Percentiles rank a stretch among this genome's conserved stretches.
Evolutionary conservation across 495 filamentous ascomycete species (phyloP).

Genomic region (Gamarada debralockiae): DNA sequence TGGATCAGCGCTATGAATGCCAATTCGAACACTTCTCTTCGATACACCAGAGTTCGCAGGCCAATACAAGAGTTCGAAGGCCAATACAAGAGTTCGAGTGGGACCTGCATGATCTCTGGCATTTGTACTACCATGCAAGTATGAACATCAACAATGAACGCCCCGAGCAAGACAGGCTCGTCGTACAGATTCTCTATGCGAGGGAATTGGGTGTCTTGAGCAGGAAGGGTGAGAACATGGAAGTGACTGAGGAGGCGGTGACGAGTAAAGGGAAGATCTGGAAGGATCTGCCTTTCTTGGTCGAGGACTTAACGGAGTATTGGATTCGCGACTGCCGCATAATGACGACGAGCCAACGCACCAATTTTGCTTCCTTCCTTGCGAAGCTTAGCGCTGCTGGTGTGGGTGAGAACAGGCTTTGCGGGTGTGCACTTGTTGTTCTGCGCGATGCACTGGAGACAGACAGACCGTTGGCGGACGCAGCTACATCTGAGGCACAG

Average conservation of each 20-base stretch:
- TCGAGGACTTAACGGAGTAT: not conserved
- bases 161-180: not conserved
- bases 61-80: too few relatives aligned
- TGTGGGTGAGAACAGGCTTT: not conserved
- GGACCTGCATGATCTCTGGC: not conserved
- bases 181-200: not conserved
- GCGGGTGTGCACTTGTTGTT: conserved; percentile 20
- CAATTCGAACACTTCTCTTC: too few relatives aligned
- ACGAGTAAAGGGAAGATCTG: not conserved
- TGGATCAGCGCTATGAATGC: too few relatives aligned
- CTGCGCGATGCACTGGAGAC: conserved; percentile 19
- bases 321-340: not conserved
- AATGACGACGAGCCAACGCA: not conserved
- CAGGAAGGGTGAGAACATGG: not conserved
- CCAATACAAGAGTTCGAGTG: not conserved
- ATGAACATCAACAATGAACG: not conserved
- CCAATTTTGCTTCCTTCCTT: conserved; percentile 6
- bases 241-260: not conserved
- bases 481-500: too few relatives aligned
- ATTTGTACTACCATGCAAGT: not conserved
- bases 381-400: conserved; percentile 1
- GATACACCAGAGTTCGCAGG: too few relatives aligned
- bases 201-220: not conserved
- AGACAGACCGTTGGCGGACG: conserved; percentile 5
- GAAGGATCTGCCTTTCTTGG: not conserved